phyloP scores from a whole-genome alignment of 176 grass and related monocot species.

The Hyparrhenia diplandra region DNA sequence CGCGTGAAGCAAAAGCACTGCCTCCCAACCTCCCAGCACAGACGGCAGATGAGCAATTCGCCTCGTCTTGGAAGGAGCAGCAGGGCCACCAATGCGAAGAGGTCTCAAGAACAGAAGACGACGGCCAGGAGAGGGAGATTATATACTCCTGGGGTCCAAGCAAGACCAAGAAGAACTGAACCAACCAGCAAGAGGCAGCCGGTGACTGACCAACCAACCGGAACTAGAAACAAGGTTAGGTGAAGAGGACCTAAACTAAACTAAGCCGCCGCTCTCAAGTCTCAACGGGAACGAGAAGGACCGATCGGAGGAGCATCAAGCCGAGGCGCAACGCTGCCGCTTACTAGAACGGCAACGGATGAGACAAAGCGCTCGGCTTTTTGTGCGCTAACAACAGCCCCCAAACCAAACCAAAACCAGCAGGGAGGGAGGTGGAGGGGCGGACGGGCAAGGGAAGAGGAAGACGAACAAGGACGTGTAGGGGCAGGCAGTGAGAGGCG shows the following conservation, averaged over 20 bases:
- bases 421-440: not conserved
- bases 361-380: constrained; percentile 30
- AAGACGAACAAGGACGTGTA: not conserved
- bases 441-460: not conserved
- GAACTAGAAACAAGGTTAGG: constrained; percentile 47
- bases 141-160: not conserved
- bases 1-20: not conserved
- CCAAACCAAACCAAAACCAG: not conserved
- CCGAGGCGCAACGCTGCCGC: not conserved
- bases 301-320: constrained; percentile 24
- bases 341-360: not conserved
- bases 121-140: not conserved
- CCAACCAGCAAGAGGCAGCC: not conserved
- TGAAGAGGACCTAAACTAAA: constrained; percentile 31
- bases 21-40: constrained; percentile 15
- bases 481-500: not conserved
- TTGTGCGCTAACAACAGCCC: not conserved
- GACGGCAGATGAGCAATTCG: not conserved
- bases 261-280: not conserved
- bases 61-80: not conserved
- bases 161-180: not conserved
- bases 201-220: constrained; percentile 45
- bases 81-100: not conserved
- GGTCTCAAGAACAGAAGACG: not conserved
- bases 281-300: not conserved